Conservation (phyloP, 306 rosid genomes). For the Hippophae gyantsensis region DNA sequence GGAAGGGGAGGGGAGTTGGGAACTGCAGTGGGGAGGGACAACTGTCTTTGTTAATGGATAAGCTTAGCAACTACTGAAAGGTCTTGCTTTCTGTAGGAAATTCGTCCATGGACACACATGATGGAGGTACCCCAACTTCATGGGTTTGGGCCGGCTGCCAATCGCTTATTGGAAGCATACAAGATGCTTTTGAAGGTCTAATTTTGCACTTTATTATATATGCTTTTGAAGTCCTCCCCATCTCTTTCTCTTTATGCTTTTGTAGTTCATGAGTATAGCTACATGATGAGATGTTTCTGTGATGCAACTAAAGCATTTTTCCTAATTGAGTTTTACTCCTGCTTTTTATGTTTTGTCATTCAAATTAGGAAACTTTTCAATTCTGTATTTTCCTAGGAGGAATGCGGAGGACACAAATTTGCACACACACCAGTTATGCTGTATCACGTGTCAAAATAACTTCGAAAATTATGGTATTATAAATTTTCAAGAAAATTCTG, state of each 20-base stretch:
- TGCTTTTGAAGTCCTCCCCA: too few relatives aligned
- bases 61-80: constrained; percentile 4
- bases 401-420: too few relatives aligned
- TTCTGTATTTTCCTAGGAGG: too few relatives aligned
- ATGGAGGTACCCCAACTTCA: constrained; percentile 99
- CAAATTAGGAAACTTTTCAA: too few relatives aligned
- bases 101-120: constrained; percentile 99
- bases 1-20: neutral
- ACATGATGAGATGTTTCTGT: neutral
- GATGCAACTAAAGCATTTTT: too few relatives aligned
- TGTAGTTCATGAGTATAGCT: neutral
- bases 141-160: constrained; percentile 97
- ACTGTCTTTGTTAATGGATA: neutral
- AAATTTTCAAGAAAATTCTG: too few relatives aligned
- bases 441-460: too few relatives aligned
- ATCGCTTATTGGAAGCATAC: constrained; percentile 88
- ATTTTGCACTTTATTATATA: neutral
- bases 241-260: too few relatives aligned
- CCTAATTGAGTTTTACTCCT: too few relatives aligned
- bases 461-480: too few relatives aligned
- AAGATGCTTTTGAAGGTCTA: constrained; percentile 90
- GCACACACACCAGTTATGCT: too few relatives aligned
- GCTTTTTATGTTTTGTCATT: too few relatives aligned
- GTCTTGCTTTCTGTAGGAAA: constrained; percentile 45
- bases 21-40: neutral